Base-by-base conservation (phyloP, 306 rosid species). In the Lagenaria siceraria region DNA sequence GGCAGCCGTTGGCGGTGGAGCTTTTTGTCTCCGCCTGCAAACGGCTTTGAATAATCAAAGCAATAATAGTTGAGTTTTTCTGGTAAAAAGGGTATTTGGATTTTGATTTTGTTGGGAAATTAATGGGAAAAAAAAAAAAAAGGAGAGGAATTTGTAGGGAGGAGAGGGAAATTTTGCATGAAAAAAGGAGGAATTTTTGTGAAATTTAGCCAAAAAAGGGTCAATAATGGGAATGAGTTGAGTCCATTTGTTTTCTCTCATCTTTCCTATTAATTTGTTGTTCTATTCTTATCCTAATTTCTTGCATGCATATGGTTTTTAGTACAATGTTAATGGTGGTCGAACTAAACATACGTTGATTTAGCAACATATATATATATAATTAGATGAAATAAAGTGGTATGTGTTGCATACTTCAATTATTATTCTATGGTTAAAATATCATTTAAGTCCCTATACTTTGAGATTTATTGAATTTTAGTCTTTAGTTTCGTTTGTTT, bases 11-110 rank as follows among this genome's bases (percentile, higher is more conserved):
- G 49, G 52, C 74, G 31, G 82, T 58, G 33, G 56, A 62, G 49
- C 18, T 79, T 62, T 51, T 48, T 59, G 80, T 81, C 87, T 82
- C 85, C 86, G 77, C 75, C 82, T 79, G 58, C 78, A 62, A 43
- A 78, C 68, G 83, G 55, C 63, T 77, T 12, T 77, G 15, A 18
- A 79, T 31, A 63, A 79, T 31, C 83, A 69, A 48, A 27, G 27
- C 49, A 68, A 2, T 29, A 27, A 52, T 79, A 24, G 19, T 58
- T 14, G 5, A 25, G 4, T 13, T 17, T 61, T 62, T 62, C 1
- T 15, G 15, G 33, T 58, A 24, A 58, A 33, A 4, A 58, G 10
- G 10, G 38, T 25, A 8, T 12, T 17, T 62, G 36, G 43, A 40
- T 8, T 59, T 51, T 73, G 78, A 73, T 52, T 80, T 80, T 74